Conservation (phyloP, 495 filamentous ascomycete species). For the Neurospora sublineolata region DNA sequence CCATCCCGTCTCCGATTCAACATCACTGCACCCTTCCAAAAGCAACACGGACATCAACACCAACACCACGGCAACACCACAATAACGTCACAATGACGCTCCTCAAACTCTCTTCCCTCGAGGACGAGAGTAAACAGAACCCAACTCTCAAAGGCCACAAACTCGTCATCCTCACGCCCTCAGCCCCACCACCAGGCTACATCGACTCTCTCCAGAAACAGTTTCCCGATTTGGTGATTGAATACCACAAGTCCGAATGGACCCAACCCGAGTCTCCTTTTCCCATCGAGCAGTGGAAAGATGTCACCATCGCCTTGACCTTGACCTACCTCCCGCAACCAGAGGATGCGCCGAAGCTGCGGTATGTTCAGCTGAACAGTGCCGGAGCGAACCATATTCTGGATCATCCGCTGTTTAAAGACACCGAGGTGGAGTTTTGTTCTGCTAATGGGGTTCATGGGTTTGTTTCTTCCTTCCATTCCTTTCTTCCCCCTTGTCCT, state of each 20-base stretch:
- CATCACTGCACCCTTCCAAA: neutral
- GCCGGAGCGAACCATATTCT: constrained; percentile 64
- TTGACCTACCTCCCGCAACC: constrained; percentile 37
- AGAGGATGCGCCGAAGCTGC: constrained; percentile 43
- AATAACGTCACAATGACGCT: neutral
- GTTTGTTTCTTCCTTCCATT: constrained; percentile 7
- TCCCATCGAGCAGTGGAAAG: constrained; percentile 38
- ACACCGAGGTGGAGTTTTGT: constrained; percentile 52
- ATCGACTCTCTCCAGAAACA: constrained; percentile 32
- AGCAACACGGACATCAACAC: neutral
- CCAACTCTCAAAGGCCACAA: constrained; percentile 33
- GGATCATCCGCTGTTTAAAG: constrained; percentile 49
- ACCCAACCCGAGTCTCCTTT: neutral
- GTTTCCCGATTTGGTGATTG: constrained; percentile 42
- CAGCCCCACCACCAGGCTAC: constrained; percentile 26
- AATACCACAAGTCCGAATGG: constrained; percentile 7
- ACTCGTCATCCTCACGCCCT: constrained; percentile 36
- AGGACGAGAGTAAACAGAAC: constrained; percentile 9
- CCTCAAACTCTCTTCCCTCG: neutral
- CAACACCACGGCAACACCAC: neutral
- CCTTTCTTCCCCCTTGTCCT: neutral
- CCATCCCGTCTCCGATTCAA: neutral
- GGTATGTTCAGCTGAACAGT: constrained; percentile 62
- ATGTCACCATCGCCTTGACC: constrained; percentile 55
- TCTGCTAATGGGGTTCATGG: constrained; percentile 70